These are phyloP conservation scores for Saccharomycopsis sp. DNA, from an alignment of 805 yeast genomes.

Conservation along the genomic window DNA sequence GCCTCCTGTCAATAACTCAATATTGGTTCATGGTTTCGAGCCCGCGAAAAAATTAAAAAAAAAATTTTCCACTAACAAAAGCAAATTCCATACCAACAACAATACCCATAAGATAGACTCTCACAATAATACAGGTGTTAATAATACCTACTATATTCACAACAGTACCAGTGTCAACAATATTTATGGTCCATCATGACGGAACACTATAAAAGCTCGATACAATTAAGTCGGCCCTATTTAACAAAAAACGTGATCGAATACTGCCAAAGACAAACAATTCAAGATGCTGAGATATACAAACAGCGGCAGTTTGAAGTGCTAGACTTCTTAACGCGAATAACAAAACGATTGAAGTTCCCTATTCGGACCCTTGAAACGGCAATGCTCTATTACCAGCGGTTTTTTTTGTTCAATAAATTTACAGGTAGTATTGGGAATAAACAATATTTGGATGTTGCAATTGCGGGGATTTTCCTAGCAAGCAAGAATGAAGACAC, in stretches of 20 bases:
- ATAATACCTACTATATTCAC: too few relatives aligned
- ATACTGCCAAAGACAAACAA: slow-evolving; percentile 44
- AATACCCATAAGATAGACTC: too few relatives aligned
- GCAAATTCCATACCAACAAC: too few relatives aligned
- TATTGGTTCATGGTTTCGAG: too few relatives aligned
- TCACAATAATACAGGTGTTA: too few relatives aligned
- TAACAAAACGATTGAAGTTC: slow-evolving; percentile 49
- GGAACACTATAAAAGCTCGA: slow-evolving; percentile 12
- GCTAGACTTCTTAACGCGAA: slow-evolving; percentile 46
- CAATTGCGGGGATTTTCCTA: slow-evolving; percentile 59
- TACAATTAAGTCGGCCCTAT: slow-evolving; percentile 54
- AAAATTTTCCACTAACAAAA: too few relatives aligned
- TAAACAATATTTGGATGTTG: slow-evolving; percentile 41
- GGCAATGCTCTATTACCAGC: slow-evolving; percentile 66
- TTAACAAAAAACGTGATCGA: slow-evolving; percentile 49
- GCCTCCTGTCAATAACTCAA: too few relatives aligned
- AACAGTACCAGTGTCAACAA: too few relatives aligned
- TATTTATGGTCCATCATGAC: too few relatives aligned
- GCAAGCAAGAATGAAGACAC: slow-evolving; percentile 81
- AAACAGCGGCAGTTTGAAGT: slow-evolving; percentile 48
- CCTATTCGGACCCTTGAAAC: slow-evolving; percentile 68
- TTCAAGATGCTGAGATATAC: slow-evolving; percentile 43
- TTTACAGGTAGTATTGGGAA: slow-evolving; percentile 46
- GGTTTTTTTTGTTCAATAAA: slow-evolving; percentile 58
- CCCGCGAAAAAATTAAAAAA: too few relatives aligned